Evolutionary conservation across 345 rosid genomes (phyloP).

Genomic region (Lenwebbia sp.): DNA sequence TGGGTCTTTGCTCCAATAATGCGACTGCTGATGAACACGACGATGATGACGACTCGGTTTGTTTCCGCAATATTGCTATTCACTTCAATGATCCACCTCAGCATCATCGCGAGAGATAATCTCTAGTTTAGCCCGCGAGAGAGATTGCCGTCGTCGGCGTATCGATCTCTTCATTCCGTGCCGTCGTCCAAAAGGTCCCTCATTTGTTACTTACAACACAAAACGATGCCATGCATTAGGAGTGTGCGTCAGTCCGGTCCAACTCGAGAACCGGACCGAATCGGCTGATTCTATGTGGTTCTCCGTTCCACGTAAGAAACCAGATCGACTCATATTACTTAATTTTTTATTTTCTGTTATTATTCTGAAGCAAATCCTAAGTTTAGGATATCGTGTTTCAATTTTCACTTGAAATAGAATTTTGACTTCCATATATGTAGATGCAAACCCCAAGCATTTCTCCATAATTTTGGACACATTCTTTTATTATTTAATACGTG

Average conservation of each 20-base stretch:
- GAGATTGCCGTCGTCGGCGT: neutral
- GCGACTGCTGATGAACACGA: neutral
- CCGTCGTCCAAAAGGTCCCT: accelerated
- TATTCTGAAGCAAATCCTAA: neutral
- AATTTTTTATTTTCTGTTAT: neutral
- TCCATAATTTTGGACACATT: neutral
- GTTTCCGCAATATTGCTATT: neutral
- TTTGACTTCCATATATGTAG: neutral
- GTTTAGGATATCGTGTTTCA: neutral
- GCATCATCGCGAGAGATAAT: neutral
- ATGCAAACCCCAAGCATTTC: neutral
- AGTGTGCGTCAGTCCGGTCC: accelerated
- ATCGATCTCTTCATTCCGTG: neutral
- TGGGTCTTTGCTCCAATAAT: neutral
- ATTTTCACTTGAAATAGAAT: neutral
- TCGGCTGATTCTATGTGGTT: accelerated
- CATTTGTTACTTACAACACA: accelerated
- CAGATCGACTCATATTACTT: accelerated
- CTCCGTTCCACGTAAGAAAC: neutral
- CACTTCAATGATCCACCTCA: neutral
- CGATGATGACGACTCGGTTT: neutral
- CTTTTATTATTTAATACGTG: neutral
- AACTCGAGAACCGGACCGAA: accelerated
- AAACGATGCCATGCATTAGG: neutral
- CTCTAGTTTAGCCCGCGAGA: neutral